phyloP scores from a whole-genome alignment of 2,329 filamentous ascomycete genomes.

The Fusarium incarnatum region DNA sequence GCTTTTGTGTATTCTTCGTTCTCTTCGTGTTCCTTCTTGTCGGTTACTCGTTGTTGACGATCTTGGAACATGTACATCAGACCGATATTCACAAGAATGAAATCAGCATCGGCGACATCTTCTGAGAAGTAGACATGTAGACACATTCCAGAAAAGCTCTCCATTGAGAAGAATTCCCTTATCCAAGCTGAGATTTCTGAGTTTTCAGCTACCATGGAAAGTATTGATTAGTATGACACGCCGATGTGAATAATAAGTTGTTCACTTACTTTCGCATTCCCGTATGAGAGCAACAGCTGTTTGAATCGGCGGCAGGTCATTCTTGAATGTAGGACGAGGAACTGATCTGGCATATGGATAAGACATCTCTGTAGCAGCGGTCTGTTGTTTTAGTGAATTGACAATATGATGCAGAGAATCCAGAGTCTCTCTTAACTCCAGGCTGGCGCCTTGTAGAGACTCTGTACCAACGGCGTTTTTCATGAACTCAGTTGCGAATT shows the following conservation, averaged over 20 bases:
- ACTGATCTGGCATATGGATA: conserved; percentile 39
- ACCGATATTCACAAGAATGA: conserved; percentile 51
- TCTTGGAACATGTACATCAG: conserved; percentile 49
- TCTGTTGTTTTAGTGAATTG: conserved; percentile 43
- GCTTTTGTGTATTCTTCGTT: conserved; percentile 38
- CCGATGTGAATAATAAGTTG: background rate
- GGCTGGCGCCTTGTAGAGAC: conserved; percentile 44
- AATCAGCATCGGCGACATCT: conserved; percentile 49
- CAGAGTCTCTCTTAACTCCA: conserved; percentile 52
- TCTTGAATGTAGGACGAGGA: conserved; percentile 38
- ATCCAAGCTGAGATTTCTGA: conserved; percentile 46
- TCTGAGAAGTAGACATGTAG: conserved; percentile 51
- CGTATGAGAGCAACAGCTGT: conserved; percentile 40
- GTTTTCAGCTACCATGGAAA: conserved; percentile 24
- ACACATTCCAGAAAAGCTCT: conserved; percentile 50
- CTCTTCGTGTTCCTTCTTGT: conserved; percentile 42
- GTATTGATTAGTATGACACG: background rate
- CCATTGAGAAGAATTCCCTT: conserved; percentile 46
- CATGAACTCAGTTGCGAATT: conserved; percentile 60
- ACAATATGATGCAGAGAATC: conserved; percentile 50
- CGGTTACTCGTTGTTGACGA: conserved; percentile 16
- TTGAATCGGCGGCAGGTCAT: conserved; percentile 43
- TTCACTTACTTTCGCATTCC: conserved; percentile 36
- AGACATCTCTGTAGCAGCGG: conserved; percentile 40
- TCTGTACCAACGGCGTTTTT: conserved; percentile 51